Base-by-base conservation (phyloP, 2,329 filamentous ascomycete genomes). In the Shiraia sp. region DNA sequence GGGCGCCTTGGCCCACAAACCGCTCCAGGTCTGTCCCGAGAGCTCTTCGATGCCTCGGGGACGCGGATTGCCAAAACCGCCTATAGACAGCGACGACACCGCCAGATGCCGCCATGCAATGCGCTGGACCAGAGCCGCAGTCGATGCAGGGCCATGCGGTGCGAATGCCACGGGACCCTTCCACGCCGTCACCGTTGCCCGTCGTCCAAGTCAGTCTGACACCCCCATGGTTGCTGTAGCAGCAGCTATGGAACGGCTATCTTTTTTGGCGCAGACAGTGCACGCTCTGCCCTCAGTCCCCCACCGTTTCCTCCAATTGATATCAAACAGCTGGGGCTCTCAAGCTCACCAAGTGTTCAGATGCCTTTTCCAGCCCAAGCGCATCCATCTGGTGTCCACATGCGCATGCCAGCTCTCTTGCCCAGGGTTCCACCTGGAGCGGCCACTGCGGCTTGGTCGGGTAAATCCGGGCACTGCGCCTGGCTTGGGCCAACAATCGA, bases 41-140 rank as follows among this genome's bases (percentile, higher is more conserved):
- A 45, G 33, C 46, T 50, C 45, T 42, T 53, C 38, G 42, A 55
- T 48, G 51, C 56, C 56, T 59, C 56, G 52, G 56, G 49, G 40
- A 36, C 34, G 48, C 48, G 48, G 48, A 40, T 32, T 40, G 37
- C 35, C 43, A 37, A 36, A 42, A 36, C 36, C 33, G 25, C 41
- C 23, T 30, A 33, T 45, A 25, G 27, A 33, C 22, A 40, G 44
- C 38, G 38, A 17, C 45, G 45, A 24, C 38, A 17, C 32, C 14
- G 22, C 16, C 5, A 12, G 7, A 19, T n/a, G n/a, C n/a, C 16
- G n/a, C 24, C 15, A 16, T 17, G 8, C 13, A 12, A 10, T 19
- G 22, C 27, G 7, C 13, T 10, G 32, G 17, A 26, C 19, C 24
- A 23, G 37, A 40, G 31, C 24, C 30, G 28, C 38, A 40, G 34